Evolutionary conservation across 2,329 filamentous ascomycete species (phyloP), one percentile per base, ranked within the genome.

Genomic region (Pseudogymnoascus verrucosus): DNA sequence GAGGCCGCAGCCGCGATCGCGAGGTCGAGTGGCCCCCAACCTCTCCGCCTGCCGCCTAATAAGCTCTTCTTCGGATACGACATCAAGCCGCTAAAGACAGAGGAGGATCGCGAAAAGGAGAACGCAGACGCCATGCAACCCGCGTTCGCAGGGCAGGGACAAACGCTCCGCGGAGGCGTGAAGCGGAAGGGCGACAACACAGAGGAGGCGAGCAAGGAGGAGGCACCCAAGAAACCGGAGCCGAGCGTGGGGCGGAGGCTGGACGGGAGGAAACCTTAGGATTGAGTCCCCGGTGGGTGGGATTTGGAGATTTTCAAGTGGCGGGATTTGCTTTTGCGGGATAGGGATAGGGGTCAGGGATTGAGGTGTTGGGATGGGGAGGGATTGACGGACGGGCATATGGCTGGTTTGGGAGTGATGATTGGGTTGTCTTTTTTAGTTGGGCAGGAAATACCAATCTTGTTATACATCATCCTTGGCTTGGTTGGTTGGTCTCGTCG

Each of bases 61-160:
- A 96, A 97, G 76, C 81, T 99, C 4, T 99, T 99, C 80, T 96
- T 99, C 67, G 95, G 95, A 2, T 99, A 98, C 72, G 89, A 96
- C 71, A 84, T 96, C 73, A 96, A 89, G 75, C 93, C 93, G 0
- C 81, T 96, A 44, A 93, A 91, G 79, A 90, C 90, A 7, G 86
- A 89, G 64, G 88, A 85, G 37, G 86, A 91, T 64, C 87, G 86
- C 73, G 84, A 86, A 61, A 81, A 87, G 65, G 86, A 89, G 65
- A 82, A 85, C 39, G 83, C 86, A 66, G 80, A 85, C n/a, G 81
- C 83, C 3, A 81, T 82, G 65, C 84, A 86, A 67, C 88, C 89
- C n/a, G 86, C 86, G 69, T 96, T 96, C 75, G 85, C 88, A 4
- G 93, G 93, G 0, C 85, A 90, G 68, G 93, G 93, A 0, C 90